These are phyloP conservation scores for Acanthochlamys bracteata DNA, from an alignment of 106 monocot species.

Conservation along the genomic window DNA sequence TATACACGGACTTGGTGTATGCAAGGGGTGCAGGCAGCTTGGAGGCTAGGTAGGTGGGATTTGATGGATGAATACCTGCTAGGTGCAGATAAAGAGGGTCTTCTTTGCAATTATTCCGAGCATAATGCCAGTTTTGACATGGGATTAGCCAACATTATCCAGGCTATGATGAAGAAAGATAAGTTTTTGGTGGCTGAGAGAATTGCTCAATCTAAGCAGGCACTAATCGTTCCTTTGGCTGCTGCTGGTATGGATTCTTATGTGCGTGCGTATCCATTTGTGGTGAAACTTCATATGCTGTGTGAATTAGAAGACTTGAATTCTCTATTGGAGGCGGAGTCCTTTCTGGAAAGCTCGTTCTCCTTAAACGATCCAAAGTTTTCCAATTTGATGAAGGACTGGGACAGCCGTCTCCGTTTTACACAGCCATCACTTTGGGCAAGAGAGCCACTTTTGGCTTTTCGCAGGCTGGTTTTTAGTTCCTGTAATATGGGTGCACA, in stretches of 20 bases:
- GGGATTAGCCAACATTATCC: slow-evolving; percentile 85
- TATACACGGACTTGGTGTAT: slow-evolving; percentile 91
- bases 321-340: slow-evolving; percentile 53
- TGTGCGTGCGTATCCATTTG: slow-evolving; percentile 94
- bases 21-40: slow-evolving; percentile 98
- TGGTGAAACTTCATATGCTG: slow-evolving; percentile 94
- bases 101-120: slow-evolving; percentile 39
- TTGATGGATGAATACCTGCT: slow-evolving; percentile 85
- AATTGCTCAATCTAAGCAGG: slow-evolving; percentile 83
- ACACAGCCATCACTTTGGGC: slow-evolving; percentile 95
- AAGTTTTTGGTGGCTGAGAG: slow-evolving; percentile 66
- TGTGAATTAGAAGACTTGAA: slow-evolving; percentile 87
- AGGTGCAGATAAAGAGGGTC: slow-evolving; percentile 50
- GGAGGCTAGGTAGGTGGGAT: slow-evolving; percentile 96
- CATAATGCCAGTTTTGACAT: slow-evolving; percentile 85
- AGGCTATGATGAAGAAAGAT: slow-evolving; percentile 96
- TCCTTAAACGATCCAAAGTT: slow-evolving; percentile 50
- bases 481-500: slow-evolving; percentile 53
- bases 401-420: slow-evolving; percentile 80
- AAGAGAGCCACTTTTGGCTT: slow-evolving; percentile 87
- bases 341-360: slow-evolving; percentile 67
- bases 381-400: slow-evolving; percentile 60
- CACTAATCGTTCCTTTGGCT: slow-evolving; percentile 82
- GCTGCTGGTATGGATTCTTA: slow-evolving; percentile 99
- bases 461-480: slow-evolving; percentile 79